Conservation (phyloP, 75 land plant genomes). For the Sequoia sempervirens region DNA sequence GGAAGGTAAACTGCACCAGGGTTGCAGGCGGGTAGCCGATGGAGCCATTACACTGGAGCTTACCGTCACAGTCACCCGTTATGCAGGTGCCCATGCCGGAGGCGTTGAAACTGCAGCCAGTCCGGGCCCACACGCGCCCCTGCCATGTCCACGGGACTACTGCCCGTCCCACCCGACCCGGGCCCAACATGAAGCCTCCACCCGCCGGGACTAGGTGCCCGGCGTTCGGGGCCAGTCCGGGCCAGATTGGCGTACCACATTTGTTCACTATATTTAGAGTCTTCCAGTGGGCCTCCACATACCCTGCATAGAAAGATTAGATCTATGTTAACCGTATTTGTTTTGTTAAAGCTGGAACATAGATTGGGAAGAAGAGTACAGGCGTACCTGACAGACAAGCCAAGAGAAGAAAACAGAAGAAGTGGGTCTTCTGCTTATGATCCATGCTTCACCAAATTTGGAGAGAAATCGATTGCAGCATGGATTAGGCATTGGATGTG, state of each 20-base stretch:
- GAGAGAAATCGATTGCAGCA: background rate
- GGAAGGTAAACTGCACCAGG: constrained; percentile 31
- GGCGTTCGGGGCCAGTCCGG: constrained; percentile 24
- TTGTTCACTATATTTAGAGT: constrained; percentile 8
- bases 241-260: constrained; percentile 30
- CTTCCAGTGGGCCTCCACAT: background rate
- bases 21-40: constrained; percentile 41
- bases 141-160: constrained; percentile 19
- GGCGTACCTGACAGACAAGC: background rate
- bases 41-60: constrained; percentile 24
- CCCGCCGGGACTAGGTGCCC: constrained; percentile 17
- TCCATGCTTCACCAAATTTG: background rate
- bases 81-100: constrained; percentile 21
- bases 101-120: constrained; percentile 30
- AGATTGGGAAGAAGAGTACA: background rate
- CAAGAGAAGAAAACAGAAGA: background rate
- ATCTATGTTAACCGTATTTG: background rate
- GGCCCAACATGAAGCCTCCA: constrained; percentile 22
- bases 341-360: too few species aligned
- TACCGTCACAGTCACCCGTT: constrained; percentile 40
- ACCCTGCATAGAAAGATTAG: background rate
- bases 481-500: background rate
- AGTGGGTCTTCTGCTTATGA: background rate
- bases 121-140: constrained; percentile 46
- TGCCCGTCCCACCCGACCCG: background rate